Evolutionary conservation across 805 yeast species (phyloP).

Genomic region (Candida railenensis): DNA sequence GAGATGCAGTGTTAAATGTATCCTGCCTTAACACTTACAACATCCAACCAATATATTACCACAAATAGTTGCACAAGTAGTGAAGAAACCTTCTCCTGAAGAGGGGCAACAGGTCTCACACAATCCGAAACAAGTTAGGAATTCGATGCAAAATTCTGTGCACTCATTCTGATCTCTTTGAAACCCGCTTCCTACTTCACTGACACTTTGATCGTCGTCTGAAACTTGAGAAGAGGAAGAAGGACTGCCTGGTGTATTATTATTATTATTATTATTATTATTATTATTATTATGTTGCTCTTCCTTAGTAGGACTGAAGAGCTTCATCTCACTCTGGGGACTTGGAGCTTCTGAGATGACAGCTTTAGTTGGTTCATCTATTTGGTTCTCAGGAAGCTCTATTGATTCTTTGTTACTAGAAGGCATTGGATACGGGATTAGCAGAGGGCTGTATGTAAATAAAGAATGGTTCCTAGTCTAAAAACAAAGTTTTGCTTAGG

Average conservation of each 20-base stretch:
- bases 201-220: slow-evolving; percentile 14
- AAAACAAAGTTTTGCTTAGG: too few relatives aligned
- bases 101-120: slow-evolving; percentile 42
- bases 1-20: not conserved
- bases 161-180: slow-evolving; percentile 39
- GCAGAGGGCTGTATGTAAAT: too few relatives aligned
- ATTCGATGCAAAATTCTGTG: slow-evolving; percentile 40
- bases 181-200: slow-evolving; percentile 35
- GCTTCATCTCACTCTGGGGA: slow-evolving; percentile 13
- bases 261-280: too few relatives aligned
- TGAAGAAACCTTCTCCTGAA: slow-evolving; percentile 39
- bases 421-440: not conserved
- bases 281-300: not conserved
- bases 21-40: slow-evolving; percentile 24
- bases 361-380: slow-evolving; percentile 1
- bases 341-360: slow-evolving; percentile 15
- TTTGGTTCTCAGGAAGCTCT: not conserved
- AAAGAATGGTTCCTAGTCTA: too few relatives aligned
- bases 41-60: slow-evolving; percentile 35
- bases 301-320: slow-evolving; percentile 3
- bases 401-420: not conserved
- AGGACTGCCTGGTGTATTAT: slow-evolving; percentile 7
- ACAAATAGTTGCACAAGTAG: slow-evolving; percentile 32
- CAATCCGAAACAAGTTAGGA: slow-evolving; percentile 37
- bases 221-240: slow-evolving; percentile 10